Evolutionary conservation across 2,329 filamentous ascomycete genomes (phyloP).

Genomic region (Clonostachys rosea): DNA sequence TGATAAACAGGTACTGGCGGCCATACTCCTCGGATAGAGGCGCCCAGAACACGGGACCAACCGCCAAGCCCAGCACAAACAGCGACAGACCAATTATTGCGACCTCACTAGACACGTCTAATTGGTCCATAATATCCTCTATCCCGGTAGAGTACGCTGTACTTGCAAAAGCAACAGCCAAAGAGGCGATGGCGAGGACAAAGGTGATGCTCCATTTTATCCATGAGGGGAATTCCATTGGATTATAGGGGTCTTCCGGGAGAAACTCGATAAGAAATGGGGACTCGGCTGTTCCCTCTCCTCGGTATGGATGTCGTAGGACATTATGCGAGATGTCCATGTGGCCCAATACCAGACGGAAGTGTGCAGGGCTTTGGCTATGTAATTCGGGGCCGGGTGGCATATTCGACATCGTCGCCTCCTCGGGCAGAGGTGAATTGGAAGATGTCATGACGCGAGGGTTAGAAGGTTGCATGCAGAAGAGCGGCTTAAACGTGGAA

Average conservation of each 20-base stretch:
- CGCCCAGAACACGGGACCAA: constrained; percentile 12
- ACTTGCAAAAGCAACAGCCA: constrained; percentile 61
- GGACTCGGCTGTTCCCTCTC: constrained; percentile 51
- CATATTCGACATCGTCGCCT: too few species aligned
- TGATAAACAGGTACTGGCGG: constrained; percentile 52
- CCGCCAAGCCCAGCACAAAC: constrained; percentile 48
- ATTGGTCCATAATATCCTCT: constrained; percentile 60
- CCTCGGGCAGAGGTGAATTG: too few species aligned
- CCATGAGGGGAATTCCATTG: constrained; percentile 45
- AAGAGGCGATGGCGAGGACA: constrained; percentile 54
- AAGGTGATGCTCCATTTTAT: constrained; percentile 61
- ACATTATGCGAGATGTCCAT: too few species aligned
- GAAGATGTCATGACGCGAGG: too few species aligned
- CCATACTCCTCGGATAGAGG: constrained; percentile 50
- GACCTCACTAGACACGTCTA: constrained; percentile 60
- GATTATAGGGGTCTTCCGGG: constrained; percentile 58
- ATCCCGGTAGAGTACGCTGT: constrained; percentile 39
- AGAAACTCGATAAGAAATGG: constrained; percentile 63
- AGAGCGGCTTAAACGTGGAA: too few species aligned
- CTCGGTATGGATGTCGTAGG: neutral
- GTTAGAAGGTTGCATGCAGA: too few species aligned
- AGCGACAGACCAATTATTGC: constrained; percentile 64
- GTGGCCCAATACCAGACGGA: too few species aligned
- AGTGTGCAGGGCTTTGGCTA: too few species aligned
- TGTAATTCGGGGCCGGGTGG: too few species aligned